A percentile compares a stretch with the other conserved stretches of the same genome.
Conservation (phyloP, 192 early-diverging fungal species). For the Jimgerdemannia flammicorona region DNA sequence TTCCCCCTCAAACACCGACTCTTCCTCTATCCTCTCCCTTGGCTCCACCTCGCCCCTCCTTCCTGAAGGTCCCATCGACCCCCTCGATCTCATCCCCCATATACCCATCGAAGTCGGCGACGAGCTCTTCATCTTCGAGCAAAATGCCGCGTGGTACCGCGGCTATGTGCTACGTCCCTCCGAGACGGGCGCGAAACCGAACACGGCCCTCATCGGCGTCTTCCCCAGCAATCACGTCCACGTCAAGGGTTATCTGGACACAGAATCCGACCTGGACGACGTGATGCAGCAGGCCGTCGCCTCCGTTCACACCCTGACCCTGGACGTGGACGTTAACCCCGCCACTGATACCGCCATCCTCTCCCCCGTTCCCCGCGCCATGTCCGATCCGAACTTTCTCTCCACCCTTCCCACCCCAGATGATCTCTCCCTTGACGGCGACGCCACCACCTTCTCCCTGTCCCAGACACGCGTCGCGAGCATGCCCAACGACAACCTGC, state of each 20-base stretch:
- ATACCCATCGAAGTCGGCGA: constrained; percentile 49
- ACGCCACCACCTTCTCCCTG: constrained; percentile 1
- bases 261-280: constrained; percentile 10
- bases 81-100: constrained; percentile 8
- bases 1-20: constrained; percentile 7
- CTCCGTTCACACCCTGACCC: too few species aligned
- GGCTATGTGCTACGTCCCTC: constrained; percentile 55
- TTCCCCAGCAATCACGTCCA: constrained; percentile 54
- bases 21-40: constrained; percentile 11
- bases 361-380: not conserved
- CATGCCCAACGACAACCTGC: not conserved
- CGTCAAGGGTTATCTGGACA: constrained; percentile 42
- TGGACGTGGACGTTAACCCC: not conserved
- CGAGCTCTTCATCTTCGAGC: constrained; percentile 52
- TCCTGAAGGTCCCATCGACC: not conserved
- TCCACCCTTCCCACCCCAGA: not conserved
- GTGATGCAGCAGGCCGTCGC: not conserved
- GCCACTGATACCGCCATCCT: not conserved
- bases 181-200: constrained; percentile 29
- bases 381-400: not conserved
- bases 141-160: constrained; percentile 52
- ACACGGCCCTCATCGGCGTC: constrained; percentile 39
- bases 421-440: not conserved
- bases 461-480: not conserved
- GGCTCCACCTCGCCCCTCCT: not conserved